A percentile compares a stretch with the other conserved stretches of the same genome.
Conservation (phyloP, 2,329 filamentous ascomycete genomes). For the Emergomyces pasteurianus region DNA sequence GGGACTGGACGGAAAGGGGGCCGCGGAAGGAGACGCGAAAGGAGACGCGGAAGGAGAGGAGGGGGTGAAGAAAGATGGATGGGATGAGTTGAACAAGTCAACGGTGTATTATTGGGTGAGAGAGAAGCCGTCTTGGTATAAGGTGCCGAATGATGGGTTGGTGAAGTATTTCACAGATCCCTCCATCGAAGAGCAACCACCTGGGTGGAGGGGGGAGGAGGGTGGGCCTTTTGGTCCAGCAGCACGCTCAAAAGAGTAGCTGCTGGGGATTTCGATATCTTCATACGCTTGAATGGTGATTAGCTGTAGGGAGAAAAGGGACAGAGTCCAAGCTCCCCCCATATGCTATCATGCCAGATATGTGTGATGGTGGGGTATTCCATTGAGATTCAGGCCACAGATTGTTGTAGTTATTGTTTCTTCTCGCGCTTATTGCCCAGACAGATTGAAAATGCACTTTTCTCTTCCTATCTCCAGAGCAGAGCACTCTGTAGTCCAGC, state of each 20-base stretch:
- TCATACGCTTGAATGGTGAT: background rate
- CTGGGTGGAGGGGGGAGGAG: background rate
- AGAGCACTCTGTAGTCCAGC: background rate
- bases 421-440: background rate
- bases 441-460: background rate
- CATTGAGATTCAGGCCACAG: background rate
- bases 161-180: constrained; percentile 16
- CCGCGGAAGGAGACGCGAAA: background rate
- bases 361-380: background rate
- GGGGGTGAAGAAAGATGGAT: constrained; percentile 9
- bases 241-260: background rate
- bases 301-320: background rate
- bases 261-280: background rate
- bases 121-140: constrained; percentile 30
- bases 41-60: background rate
- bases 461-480: background rate
- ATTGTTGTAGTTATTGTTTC: background rate
- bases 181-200: constrained; percentile 10
- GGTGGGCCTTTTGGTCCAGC: background rate
- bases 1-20: constrained; percentile 7
- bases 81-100: constrained; percentile 13
- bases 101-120: constrained; percentile 35
- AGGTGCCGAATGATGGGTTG: constrained; percentile 26
- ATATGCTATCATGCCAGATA: background rate
- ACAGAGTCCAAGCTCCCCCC: background rate